Evolutionary conservation across 169 alveolate genomes (phyloP), one percentile per base, ranked within the genome.

Genomic region (Babesia bigemina): DNA sequence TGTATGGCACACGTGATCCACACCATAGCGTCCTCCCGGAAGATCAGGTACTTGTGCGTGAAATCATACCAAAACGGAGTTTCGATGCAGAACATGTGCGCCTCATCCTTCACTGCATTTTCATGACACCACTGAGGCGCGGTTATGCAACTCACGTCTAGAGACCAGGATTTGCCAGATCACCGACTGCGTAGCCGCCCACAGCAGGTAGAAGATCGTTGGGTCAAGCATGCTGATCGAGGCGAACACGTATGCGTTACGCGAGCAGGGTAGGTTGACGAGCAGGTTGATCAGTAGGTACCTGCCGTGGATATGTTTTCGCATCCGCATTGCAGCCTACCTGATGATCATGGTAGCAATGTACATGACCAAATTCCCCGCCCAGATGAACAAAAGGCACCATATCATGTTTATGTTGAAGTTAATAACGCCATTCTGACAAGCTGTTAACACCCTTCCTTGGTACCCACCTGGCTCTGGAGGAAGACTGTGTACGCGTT

Each of bases 151-250:
- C 87, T 49, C 28, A 82, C 89, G 48, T 75, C 83, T 73, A 26
- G 45, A 19, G 28, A 83, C 70, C 47, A 83, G 69, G 45, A 75
- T 70, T 70, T 83, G 90, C 94, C 94, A 90, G 44, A 86, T 70
- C 29, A 90, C 59, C 16, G 87, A 42, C 74, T 90, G 94, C 26
- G 63, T 67, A 24, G 91, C 58, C 14, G 94, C 79, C 88, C 91
- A 90, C 53, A 90, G 49, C 28, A 86, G 70, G 77, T 90, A 90
- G 75, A 84, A 82, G 36, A 90, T 24, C 21, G 84, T 69, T 0
- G 94, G 94, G 55, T 90, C 94, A 42, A 90, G 77, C 77, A 87
- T 86, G 70, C 82, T 90, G 36, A 86, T 70, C 61, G 84, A 73
- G 24, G 92, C 92, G 47, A 90, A 85, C 55, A 82, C 77, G 56